phyloP scores from a whole-genome alignment of 306 rosid species.

The Boehmeria nivea region DNA sequence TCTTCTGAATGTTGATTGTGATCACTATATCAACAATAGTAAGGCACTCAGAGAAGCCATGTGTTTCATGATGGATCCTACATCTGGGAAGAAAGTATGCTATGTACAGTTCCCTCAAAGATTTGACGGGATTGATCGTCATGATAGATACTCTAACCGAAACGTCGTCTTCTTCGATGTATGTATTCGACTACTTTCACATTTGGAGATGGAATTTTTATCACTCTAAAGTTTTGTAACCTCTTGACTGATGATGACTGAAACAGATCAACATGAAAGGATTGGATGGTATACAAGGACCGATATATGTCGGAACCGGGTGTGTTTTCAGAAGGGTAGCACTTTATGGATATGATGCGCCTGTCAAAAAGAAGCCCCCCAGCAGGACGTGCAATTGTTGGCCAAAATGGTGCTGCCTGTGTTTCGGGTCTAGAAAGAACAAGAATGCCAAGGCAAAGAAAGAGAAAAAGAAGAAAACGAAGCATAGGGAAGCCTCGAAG shows the following conservation, averaged over 20 bases:
- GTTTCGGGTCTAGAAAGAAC: slow-evolving; percentile 57
- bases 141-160: slow-evolving; percentile 92
- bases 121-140: slow-evolving; percentile 94
- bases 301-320: slow-evolving; percentile 95
- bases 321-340: slow-evolving; percentile 92
- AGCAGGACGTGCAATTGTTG: slow-evolving; percentile 94
- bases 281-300: slow-evolving; percentile 92
- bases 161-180: slow-evolving; percentile 96
- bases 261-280: slow-evolving; percentile 98
- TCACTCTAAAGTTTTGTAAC: slow-evolving; percentile 2
- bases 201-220: not conserved
- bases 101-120: slow-evolving; percentile 98
- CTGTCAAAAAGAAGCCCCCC: slow-evolving; percentile 70
- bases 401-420: slow-evolving; percentile 88
- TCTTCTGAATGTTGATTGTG: slow-evolving; percentile 90
- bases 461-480: slow-evolving; percentile 66
- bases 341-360: slow-evolving; percentile 87
- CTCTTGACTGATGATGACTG: slow-evolving; percentile 6
- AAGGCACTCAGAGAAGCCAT: slow-evolving; percentile 95
- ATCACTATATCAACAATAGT: slow-evolving; percentile 96
- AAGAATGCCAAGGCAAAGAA: slow-evolving; percentile 51
- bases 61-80: slow-evolving; percentile 99
- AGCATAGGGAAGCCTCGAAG: slow-evolving; percentile 86
- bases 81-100: slow-evolving; percentile 81
- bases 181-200: slow-evolving; percentile 20